Conservation (phyloP, 1,284 basidiomycete genomes). For the Sporisorium scitamineum region DNA sequence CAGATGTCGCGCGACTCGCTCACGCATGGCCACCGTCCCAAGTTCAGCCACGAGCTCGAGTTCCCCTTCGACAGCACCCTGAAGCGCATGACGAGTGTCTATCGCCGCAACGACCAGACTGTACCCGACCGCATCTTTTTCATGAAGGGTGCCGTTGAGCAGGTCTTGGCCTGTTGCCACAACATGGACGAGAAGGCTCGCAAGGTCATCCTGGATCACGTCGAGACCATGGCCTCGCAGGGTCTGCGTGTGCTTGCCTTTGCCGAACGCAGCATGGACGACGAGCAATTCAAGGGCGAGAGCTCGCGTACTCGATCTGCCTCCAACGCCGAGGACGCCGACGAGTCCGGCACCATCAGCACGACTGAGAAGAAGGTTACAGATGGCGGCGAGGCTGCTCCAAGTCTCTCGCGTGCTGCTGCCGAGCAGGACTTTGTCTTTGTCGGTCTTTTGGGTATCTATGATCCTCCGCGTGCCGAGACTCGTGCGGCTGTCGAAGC, state of each 20-base stretch:
- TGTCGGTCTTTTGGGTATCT: constrained; percentile 62
- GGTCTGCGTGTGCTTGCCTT: constrained; percentile 64
- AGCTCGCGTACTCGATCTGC: constrained; percentile 37
- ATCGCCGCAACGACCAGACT: constrained; percentile 19
- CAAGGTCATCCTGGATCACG: constrained; percentile 48
- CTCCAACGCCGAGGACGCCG: constrained; percentile 25
- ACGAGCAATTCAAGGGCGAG: constrained; percentile 41
- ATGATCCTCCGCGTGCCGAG: constrained; percentile 64
- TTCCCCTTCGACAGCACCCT: constrained; percentile 62
- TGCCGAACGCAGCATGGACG: constrained; percentile 55
- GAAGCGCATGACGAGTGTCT: constrained; percentile 63
- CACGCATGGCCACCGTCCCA: constrained; percentile 19
- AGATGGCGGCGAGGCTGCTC: constrained; percentile 10
- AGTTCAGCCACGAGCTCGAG: constrained; percentile 50
- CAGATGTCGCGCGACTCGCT: constrained; percentile 45
- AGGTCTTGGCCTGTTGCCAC: constrained; percentile 56
- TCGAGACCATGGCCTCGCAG: constrained; percentile 59
- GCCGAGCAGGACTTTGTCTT: constrained; percentile 60
- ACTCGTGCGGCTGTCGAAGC: constrained; percentile 60
- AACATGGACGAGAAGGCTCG: constrained; percentile 46
- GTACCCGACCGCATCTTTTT: constrained; percentile 31
- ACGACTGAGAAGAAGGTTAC: constrained; percentile 35
- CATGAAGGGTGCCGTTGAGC: constrained; percentile 66
- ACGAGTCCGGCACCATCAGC: constrained; percentile 36
- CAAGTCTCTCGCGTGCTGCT: constrained; percentile 47